Base-by-base conservation (phyloP, 1,284 basidiomycete genomes). In the Golubevia sp. region DNA sequence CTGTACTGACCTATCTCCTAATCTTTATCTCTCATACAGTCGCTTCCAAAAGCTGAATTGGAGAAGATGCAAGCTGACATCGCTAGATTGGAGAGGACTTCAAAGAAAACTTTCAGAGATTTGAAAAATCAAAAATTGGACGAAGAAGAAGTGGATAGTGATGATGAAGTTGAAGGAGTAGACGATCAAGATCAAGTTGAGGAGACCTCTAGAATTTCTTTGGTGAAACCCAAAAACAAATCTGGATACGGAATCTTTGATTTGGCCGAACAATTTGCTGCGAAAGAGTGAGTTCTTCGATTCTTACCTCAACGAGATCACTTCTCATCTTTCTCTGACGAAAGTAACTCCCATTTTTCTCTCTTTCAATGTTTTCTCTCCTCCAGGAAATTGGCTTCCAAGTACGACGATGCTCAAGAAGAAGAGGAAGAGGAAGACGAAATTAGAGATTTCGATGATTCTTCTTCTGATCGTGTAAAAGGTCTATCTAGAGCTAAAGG, bases 31-130 rank as follows among this genome's bases (percentile, higher is more conserved):
- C 30, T 26, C 6, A 21, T 50, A 11, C 11, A 60, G 21, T 52
- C 64, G 21, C n/a, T 49, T 8, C 48, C 26, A 27, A 53, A 56
- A 21, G 27, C 55, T n/a, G 20, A 25, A 30, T 52, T 26, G 50
- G 50, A 52, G 13, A 27, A 27, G 50, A 52, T 23, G 50, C 50
- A 27, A 13, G 21, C 25, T 23, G 50, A 13, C 13, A 27, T 26
- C 21, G 25, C 21, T 23, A 5, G 25, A 7, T 13, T 52, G 5
- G 50, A 27, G 6, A 27, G 25, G 50, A 23, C 5, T 52, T 23
- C 21, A 13, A 27, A 27, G 50, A 52, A 23, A 13, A 27, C 7
- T 23, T 52, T 23, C 21, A 27, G 21, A 23, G 50, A 27, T 52
- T 52, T 26, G 50, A 27, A 52, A 23, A 11, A 5, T 23, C 21